A percentile compares a stretch with the other conserved stretches of the same genome.
These are phyloP conservation scores for Funneliformis mosseae DNA, from an alignment of 192 early-diverging fungal species.

Conservation along the genomic window DNA sequence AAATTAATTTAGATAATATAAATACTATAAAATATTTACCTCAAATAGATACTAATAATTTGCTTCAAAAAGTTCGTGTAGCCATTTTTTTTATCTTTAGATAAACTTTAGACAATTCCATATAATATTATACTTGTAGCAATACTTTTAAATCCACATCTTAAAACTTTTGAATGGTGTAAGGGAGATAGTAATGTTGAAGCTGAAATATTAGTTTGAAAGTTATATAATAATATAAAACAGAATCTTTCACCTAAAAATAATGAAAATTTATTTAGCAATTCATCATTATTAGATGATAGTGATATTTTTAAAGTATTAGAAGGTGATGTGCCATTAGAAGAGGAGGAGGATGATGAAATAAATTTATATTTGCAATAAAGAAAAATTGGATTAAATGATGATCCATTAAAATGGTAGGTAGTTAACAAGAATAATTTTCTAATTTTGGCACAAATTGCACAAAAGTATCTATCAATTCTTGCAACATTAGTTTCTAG, in stretches of 20 bases:
- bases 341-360: not conserved
- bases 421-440: not conserved
- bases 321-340: not conserved
- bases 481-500: not conserved
- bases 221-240: not conserved
- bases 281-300: not conserved
- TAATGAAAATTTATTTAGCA: not conserved
- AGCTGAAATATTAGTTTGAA: not conserved
- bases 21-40: not conserved
- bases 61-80: not conserved
- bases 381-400: not conserved
- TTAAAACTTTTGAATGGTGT: not conserved
- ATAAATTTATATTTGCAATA: not conserved
- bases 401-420: constrained; percentile 1
- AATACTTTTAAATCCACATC: not conserved
- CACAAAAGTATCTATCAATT: not conserved
- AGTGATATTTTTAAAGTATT: not conserved
- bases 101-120: not conserved
- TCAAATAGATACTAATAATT: not conserved
- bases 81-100: not conserved
- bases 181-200: not conserved
- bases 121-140: not conserved
- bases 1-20: not conserved
- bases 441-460: not conserved
- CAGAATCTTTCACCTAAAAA: too few species aligned